These are phyloP conservation scores for Penicillium sp. DNA, from an alignment of 2,329 filamentous ascomycete genomes.

Conservation along the genomic window DNA sequence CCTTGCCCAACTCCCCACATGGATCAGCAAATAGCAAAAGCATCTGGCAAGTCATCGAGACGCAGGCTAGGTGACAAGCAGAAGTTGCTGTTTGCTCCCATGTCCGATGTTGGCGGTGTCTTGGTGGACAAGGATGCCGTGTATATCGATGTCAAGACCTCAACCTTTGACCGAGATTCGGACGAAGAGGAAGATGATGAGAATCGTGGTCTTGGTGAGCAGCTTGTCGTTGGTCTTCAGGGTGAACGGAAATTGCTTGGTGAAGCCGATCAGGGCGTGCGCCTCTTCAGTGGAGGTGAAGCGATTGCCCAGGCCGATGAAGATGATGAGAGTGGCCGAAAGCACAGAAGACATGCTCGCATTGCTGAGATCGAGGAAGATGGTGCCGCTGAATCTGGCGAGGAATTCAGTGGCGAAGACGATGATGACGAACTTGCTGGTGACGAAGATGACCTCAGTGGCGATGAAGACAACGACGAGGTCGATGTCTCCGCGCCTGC, in stretches of 20 bases:
- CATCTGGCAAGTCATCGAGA: slow-evolving; percentile 78
- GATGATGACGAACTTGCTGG: slow-evolving; percentile 56
- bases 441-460: slow-evolving; percentile 57
- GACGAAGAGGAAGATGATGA: slow-evolving; percentile 65
- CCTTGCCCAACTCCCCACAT: slow-evolving; percentile 93
- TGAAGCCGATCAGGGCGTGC: slow-evolving; percentile 78
- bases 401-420: slow-evolving; percentile 54
- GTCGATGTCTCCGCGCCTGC: slow-evolving; percentile 46
- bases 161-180: slow-evolving; percentile 70
- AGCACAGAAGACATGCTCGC: slow-evolving; percentile 56
- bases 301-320: slow-evolving; percentile 62
- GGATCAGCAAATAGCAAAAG: slow-evolving; percentile 84
- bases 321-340: slow-evolving; percentile 62
- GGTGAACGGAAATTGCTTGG: slow-evolving; percentile 80
- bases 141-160: slow-evolving; percentile 76
- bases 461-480: slow-evolving; percentile 43
- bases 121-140: slow-evolving; percentile 97
- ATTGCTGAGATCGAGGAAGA: slow-evolving; percentile 54
- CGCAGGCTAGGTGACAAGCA: slow-evolving; percentile 92
- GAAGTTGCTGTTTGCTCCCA: slow-evolving; percentile 92
- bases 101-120: slow-evolving; percentile 96
- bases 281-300: slow-evolving; percentile 80
- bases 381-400: slow-evolving; percentile 61
- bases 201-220: slow-evolving; percentile 90
- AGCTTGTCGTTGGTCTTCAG: slow-evolving; percentile 89